A percentile compares a stretch with the other conserved stretches of the same genome.
phyloP scores from a whole-genome alignment of 2,329 filamentous ascomycete species.

The Aspergillus sojae region DNA sequence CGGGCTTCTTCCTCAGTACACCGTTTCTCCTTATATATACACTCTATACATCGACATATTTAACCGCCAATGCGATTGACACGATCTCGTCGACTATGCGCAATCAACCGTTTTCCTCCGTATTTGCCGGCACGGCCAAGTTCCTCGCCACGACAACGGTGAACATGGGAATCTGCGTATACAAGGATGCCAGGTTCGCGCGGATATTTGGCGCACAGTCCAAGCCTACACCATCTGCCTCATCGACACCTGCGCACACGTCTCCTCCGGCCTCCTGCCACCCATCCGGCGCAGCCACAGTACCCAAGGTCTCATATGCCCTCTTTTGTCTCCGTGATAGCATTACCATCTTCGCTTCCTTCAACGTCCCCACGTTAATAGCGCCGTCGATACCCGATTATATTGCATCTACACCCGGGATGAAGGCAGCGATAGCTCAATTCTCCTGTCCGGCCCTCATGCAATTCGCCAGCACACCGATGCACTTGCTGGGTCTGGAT shows the following conservation, averaged over 20 bases:
- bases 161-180: conserved; percentile 83
- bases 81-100: conserved; percentile 70
- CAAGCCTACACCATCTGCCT: conserved; percentile 44
- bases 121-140: conserved; percentile 76
- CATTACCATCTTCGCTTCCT: conserved; percentile 86
- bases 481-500: conserved; percentile 84
- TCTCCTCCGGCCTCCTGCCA: conserved; percentile 21
- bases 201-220: conserved; percentile 72
- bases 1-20: conserved; percentile 49
- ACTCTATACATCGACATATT: conserved; percentile 85
- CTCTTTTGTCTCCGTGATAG: conserved; percentile 84
- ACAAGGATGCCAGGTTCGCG: conserved; percentile 87
- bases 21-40: conserved; percentile 54
- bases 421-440: conserved; percentile 68
- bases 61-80: conserved; percentile 85
- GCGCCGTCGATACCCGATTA: conserved; percentile 67
- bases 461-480: conserved; percentile 77
- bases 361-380: conserved; percentile 82
- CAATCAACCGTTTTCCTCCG: conserved; percentile 57
- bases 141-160: conserved; percentile 79
- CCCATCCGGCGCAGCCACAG: conserved; percentile 41
- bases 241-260: conserved; percentile 13
- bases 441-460: conserved; percentile 78
- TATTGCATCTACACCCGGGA: conserved; percentile 47
- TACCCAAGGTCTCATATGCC: conserved; percentile 71